Conservation (phyloP, 805 yeast species). For the Scheffersomyces stipitis region DNA sequence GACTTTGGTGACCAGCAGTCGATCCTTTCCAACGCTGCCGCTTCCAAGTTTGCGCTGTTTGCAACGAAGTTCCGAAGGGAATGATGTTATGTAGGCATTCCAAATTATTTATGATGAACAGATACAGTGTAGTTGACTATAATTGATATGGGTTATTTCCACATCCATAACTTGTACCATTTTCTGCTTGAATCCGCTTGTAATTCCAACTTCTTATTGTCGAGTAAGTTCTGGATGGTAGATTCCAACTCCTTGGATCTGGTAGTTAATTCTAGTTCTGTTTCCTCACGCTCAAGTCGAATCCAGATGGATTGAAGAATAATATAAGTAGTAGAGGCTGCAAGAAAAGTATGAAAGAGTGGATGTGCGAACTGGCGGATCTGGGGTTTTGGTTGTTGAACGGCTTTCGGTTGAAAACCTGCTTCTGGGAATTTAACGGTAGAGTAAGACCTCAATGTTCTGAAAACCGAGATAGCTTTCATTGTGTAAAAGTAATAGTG, state of each 20-base stretch:
- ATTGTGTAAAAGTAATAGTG: too few species aligned
- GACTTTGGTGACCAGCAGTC: constrained; percentile 20
- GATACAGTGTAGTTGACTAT: too few species aligned
- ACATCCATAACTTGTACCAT: constrained; percentile 14
- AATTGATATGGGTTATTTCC: not conserved
- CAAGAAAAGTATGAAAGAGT: constrained; percentile 35
- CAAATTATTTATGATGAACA: too few species aligned
- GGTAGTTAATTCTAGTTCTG: constrained; percentile 14
- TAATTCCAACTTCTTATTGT: constrained; percentile 21
- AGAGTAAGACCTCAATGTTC: constrained; percentile 1
- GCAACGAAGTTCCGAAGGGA: constrained; percentile 13
- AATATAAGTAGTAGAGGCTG: constrained; percentile 41
- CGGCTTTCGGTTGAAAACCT: constrained; percentile 10
- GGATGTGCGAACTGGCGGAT: constrained; percentile 39
- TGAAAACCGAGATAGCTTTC: too few species aligned
- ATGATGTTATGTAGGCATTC: too few species aligned
- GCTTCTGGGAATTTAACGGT: constrained; percentile 3
- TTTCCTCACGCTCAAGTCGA: constrained; percentile 28
- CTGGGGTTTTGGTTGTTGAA: constrained; percentile 23
- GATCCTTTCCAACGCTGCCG: constrained; percentile 18
- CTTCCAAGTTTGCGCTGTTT: constrained; percentile 17
- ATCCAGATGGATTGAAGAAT: constrained; percentile 34
- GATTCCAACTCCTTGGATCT: constrained; percentile 20
- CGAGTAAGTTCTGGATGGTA: constrained; percentile 28
- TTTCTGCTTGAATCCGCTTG: constrained; percentile 8